A percentile compares a stretch with the other conserved stretches of the same genome.
Evolutionary conservation across 495 filamentous ascomycete genomes (phyloP).

Genomic region (Tuber calosporum): DNA sequence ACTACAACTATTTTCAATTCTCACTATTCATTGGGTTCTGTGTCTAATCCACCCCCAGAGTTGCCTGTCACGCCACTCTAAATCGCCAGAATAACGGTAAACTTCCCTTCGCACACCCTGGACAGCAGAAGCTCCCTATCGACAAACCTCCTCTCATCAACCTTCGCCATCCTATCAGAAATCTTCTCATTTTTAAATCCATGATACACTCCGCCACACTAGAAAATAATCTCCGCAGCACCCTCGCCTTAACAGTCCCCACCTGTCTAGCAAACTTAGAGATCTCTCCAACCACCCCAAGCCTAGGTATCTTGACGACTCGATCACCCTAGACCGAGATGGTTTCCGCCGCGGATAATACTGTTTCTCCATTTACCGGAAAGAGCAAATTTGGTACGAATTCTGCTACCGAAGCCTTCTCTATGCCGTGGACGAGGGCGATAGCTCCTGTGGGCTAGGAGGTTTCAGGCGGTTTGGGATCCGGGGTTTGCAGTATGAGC

Average conservation of each 20-base stretch:
- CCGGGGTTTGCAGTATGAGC: conserved; percentile 60
- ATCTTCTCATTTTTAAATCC: conserved; percentile 25
- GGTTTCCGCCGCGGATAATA: conserved; percentile 24
- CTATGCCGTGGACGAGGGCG: conserved; percentile 63
- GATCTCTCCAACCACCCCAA: conserved; percentile 32
- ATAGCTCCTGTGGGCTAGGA: conserved; percentile 73
- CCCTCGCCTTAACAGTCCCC: conserved; percentile 25
- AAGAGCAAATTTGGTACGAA: conserved; percentile 44
- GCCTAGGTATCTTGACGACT: conserved; percentile 26
- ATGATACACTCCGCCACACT: conserved; percentile 35
- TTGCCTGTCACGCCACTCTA: background rate
- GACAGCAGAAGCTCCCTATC: conserved; percentile 35
- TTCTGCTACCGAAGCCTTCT: conserved; percentile 52
- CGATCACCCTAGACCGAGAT: conserved; percentile 17
- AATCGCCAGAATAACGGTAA: conserved; percentile 22
- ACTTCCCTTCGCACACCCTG: conserved; percentile 40
- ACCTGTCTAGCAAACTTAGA: conserved; percentile 26
- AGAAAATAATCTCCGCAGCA: conserved; percentile 34
- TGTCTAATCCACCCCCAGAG: background rate
- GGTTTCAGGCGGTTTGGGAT: conserved; percentile 69
- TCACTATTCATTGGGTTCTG: background rate
- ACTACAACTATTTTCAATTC: background rate
- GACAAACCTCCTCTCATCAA: conserved; percentile 36
- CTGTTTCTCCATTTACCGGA: conserved; percentile 3
- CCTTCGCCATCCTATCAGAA: conserved; percentile 15